phyloP scores from a whole-genome alignment of 1,284 basidiomycete genomes.

The Ustilago trichophora region DNA sequence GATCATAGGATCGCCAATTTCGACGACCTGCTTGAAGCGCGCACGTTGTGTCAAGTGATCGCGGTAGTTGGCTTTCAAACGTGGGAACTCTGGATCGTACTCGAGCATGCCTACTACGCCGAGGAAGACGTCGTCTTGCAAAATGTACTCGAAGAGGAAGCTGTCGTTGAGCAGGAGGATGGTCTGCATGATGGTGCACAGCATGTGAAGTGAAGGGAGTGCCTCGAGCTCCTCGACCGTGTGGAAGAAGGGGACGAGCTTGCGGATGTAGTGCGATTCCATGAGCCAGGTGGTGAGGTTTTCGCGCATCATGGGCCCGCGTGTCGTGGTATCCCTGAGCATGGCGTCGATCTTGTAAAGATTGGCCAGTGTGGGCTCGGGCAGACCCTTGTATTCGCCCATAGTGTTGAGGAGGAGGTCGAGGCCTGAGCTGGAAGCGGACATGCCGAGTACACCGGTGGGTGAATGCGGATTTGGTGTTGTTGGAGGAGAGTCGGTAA shows the following conservation, averaged over 20 bases:
- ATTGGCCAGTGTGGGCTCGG: constrained; percentile 65
- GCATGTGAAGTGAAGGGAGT: constrained; percentile 83
- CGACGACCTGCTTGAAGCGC: constrained; percentile 72
- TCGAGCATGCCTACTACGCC: constrained; percentile 96
- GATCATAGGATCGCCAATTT: constrained; percentile 60
- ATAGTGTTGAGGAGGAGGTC: constrained; percentile 43
- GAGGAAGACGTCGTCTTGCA: constrained; percentile 90
- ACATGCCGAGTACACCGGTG: constrained; percentile 43
- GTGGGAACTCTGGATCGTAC: constrained; percentile 97
- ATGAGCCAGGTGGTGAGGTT: constrained; percentile 75
- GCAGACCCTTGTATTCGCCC: constrained; percentile 56
- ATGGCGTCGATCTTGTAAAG: constrained; percentile 64
- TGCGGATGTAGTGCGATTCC: constrained; percentile 83
- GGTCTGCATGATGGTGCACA: constrained; percentile 92
- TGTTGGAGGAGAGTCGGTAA: constrained; percentile 50
- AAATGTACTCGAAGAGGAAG: constrained; percentile 89
- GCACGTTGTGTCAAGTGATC: constrained; percentile 84
- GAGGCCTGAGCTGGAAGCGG: constrained; percentile 33
- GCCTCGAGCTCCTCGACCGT: constrained; percentile 92
- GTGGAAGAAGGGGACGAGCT: constrained; percentile 82
- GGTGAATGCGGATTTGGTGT: constrained; percentile 46
- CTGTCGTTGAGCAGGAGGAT: constrained; percentile 96
- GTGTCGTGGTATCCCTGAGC: constrained; percentile 60
- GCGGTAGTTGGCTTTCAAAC: constrained; percentile 93
- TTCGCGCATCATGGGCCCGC: constrained; percentile 73